Evolutionary conservation across 2,329 filamentous ascomycete genomes (phyloP).

Genomic region (Arthrobotrys musiformis): DNA sequence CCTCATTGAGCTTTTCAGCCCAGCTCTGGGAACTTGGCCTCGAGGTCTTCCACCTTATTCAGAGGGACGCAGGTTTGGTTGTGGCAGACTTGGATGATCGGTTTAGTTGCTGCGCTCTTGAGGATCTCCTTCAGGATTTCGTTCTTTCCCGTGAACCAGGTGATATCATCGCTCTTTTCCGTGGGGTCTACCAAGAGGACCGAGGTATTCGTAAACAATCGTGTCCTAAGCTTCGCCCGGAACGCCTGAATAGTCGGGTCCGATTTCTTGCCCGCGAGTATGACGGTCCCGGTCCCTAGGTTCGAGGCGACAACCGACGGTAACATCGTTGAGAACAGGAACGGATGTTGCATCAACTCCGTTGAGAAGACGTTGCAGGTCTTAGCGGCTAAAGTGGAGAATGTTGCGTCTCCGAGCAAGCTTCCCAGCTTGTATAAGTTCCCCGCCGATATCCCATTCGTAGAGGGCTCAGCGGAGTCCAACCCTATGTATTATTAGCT

Average conservation of each 20-base stretch:
- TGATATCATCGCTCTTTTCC: conserved; percentile 55
- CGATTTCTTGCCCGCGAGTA: conserved; percentile 64
- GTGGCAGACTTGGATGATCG: conserved; percentile 66
- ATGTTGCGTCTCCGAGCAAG: conserved; percentile 75
- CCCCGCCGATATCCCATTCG: conserved; percentile 84
- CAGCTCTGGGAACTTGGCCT: conserved; percentile 57
- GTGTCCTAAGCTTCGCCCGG: conserved; percentile 62
- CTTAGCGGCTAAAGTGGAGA: conserved; percentile 67
- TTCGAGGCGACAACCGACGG: conserved; percentile 78
- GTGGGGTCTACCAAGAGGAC: conserved; percentile 58
- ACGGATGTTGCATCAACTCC: conserved; percentile 91
- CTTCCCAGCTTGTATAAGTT: conserved; percentile 85
- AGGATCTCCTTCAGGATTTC: conserved; percentile 64
- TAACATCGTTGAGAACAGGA: conserved; percentile 86
- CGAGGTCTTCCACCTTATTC: conserved; percentile 59
- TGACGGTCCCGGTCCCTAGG: conserved; percentile 73
- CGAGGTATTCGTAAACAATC: conserved; percentile 58
- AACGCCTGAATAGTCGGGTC: conserved; percentile 63
- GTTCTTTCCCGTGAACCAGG: conserved; percentile 68
- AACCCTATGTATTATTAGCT: conserved; percentile 67
- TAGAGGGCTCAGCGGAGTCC: conserved; percentile 88
- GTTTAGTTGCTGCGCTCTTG: conserved; percentile 61
- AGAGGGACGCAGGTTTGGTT: conserved; percentile 65
- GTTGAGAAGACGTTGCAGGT: conserved; percentile 88
- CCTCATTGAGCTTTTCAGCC: conserved; percentile 33